Base-by-base conservation (phyloP, 257 asterid genomes). In the Handroanthus guayacan region DNA sequence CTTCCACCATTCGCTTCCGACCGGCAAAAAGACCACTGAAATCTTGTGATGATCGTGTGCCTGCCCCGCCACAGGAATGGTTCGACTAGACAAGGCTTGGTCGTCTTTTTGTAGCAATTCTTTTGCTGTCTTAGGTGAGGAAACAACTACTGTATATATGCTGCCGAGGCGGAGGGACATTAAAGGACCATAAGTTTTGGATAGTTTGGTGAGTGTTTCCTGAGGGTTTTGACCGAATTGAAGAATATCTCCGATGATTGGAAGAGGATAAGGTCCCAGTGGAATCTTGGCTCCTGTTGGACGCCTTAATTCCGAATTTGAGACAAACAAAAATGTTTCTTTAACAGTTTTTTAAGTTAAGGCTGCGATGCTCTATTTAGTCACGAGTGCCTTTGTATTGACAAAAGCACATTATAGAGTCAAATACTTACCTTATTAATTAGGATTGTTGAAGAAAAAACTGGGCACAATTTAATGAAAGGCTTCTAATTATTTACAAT, bases 81-180 rank as follows among this genome's bases (percentile, higher is more conserved):
- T 9, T 6, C 85, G 58, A 16, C 74, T 54, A 0, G 82, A 79
- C 57, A 67, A 77, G 0, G 8, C 3, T 16, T 17, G 67, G 9
- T 82, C 89, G 31, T 82, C 74, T 13, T 77, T 79, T 38, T 58
- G 79, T 0, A 85, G 75, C 0, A 85, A 25, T 47, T 74, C 78
- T 67, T 64, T 75, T 0, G 86, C 89, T 0, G 66, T 54, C 10
- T 63, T 77, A 0, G 81, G 68, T 1, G 82, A 79, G 5, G 89
- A 82, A 0, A 74, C 82, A 0, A 85, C 67, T 1, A 78, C 67
- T 0, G 78, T 12, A 14, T 71, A 41, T 41, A 41, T 5, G 6
- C 45, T 41, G 0, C 45, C 6, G 6, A 41, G 6, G 67, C 65
- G 71, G 4, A 82, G 72, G n/a, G 79, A 73, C 87, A 85, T 82